Conservation (phyloP, 441 rosid species). For the Adansonia grandidieri region DNA sequence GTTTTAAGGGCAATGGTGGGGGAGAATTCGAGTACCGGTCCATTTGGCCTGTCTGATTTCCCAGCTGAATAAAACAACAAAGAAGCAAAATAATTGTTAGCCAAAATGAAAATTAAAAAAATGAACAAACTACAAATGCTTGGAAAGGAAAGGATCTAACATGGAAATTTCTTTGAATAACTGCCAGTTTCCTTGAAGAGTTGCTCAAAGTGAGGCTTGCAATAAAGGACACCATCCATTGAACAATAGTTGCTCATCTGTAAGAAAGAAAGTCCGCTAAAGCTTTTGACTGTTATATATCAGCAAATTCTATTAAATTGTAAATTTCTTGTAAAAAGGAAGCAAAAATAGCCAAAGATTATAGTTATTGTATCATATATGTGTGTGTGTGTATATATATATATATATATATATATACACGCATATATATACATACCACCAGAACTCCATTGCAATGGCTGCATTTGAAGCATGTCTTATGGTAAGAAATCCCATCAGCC, state of each 20-base stretch:
- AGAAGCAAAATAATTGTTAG: slow-evolving; percentile 12
- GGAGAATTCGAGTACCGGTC: slow-evolving; percentile 24
- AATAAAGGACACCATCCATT: slow-evolving; percentile 47
- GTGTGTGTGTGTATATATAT: too few species aligned
- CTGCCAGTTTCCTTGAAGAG: slow-evolving; percentile 48
- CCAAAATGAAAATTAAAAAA: neutral
- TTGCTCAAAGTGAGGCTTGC: slow-evolving; percentile 57
- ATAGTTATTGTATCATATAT: too few species aligned
- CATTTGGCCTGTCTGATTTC: slow-evolving; percentile 24
- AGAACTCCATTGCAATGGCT: slow-evolving; percentile 64
- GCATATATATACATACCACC: slow-evolving; percentile 35
- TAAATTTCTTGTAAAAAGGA: neutral
- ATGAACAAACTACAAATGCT: neutral
- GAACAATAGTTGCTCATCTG: slow-evolving; percentile 45
- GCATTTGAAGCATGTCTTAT: slow-evolving; percentile 70
- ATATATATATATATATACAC: too few species aligned
- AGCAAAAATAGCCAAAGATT: too few species aligned
- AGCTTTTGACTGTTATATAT: neutral
- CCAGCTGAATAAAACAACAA: slow-evolving; percentile 26
- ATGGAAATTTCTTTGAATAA: slow-evolving; percentile 30
- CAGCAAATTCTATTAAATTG: neutral
- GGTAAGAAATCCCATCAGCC: slow-evolving; percentile 59
- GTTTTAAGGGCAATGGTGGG: slow-evolving; percentile 11
- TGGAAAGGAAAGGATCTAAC: slow-evolving; percentile 27
- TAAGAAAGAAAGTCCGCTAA: neutral